Percentiles rank a stretch among this genome's conserved stretches.
Conservation (phyloP, 768 basidiomycete genomes). For the Amanita thiersii region DNA sequence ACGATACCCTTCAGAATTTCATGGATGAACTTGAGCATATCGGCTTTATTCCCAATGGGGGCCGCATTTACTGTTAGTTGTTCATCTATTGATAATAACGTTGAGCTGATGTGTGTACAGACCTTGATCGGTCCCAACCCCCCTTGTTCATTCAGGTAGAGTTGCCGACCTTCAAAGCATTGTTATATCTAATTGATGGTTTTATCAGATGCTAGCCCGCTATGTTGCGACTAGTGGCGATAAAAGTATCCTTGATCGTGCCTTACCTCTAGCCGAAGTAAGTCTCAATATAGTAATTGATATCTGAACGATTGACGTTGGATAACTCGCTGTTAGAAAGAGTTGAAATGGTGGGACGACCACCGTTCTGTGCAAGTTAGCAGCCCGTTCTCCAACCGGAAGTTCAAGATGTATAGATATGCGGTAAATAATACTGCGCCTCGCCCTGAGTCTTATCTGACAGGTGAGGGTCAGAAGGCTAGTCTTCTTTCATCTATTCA, state of each 20-base stretch:
- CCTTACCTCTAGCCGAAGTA: slow-evolving; percentile 80
- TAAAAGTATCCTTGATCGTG: slow-evolving; percentile 64
- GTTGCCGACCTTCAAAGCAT: slow-evolving; percentile 10
- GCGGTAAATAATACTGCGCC: slow-evolving; percentile 79
- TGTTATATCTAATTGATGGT: not conserved
- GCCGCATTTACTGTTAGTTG: slow-evolving; percentile 72
- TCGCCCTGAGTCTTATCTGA: slow-evolving; percentile 76
- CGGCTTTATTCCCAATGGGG: slow-evolving; percentile 94
- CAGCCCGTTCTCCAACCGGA: slow-evolving; percentile 63
- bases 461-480: slow-evolving; percentile 31
- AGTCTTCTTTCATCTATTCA: slow-evolving; percentile 6
- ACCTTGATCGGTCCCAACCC: slow-evolving; percentile 88
- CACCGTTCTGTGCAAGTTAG: slow-evolving; percentile 64
- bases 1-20: slow-evolving; percentile 82
- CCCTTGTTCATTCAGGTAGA: slow-evolving; percentile 79
- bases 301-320: not conserved
- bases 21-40: slow-evolving; percentile 84
- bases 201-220: slow-evolving; percentile 71
- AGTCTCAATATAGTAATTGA: slow-evolving; percentile 9
- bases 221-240: slow-evolving; percentile 73
- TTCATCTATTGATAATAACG: slow-evolving; percentile 9
- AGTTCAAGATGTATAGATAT: slow-evolving; percentile 63
- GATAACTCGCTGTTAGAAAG: slow-evolving; percentile 38
- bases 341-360: slow-evolving; percentile 75
- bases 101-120: slow-evolving; percentile 21